phyloP scores from a whole-genome alignment of 768 basidiomycete genomes.

The Plicaturopsis crispa region DNA sequence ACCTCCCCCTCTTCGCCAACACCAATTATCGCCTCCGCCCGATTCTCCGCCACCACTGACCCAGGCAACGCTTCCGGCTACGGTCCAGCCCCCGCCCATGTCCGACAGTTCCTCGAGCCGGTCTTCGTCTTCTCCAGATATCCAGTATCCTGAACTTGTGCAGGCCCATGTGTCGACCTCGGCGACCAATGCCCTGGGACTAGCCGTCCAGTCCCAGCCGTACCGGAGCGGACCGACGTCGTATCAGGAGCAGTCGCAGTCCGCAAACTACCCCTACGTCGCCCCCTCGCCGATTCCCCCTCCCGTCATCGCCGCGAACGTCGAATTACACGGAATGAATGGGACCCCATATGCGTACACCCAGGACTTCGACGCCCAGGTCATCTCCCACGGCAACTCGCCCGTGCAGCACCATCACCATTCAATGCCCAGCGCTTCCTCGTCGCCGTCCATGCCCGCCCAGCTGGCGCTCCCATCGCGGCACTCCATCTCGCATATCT shows the following conservation, averaged over 20 bases:
- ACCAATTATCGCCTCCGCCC: slow-evolving; percentile 37
- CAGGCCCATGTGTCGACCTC: no score
- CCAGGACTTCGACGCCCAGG: slow-evolving; percentile 11
- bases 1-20: no score
- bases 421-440: slow-evolving; percentile 10
- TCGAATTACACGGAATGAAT: no score
- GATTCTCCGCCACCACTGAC: slow-evolving; percentile 50
- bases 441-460: no score
- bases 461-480: no score
- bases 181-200: no score
- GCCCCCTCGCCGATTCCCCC: slow-evolving; percentile 27
- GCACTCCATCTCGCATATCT: slow-evolving; percentile 54
- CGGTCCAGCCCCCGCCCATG: slow-evolving; percentile 21
- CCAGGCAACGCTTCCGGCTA: slow-evolving; percentile 40
- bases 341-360: no score
- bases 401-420: slow-evolving; percentile 19
- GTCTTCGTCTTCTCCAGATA: slow-evolving; percentile 39
- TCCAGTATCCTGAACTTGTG: slow-evolving; percentile 34
- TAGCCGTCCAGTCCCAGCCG: slow-evolving; percentile 16
- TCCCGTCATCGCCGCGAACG: slow-evolving; percentile 14
- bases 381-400: slow-evolving; percentile 26
- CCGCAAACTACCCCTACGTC: slow-evolving; percentile 27
- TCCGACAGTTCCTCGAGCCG: slow-evolving; percentile 29
- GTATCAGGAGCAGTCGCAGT: slow-evolving; percentile 36
- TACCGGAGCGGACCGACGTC: slow-evolving; percentile 34